Evolutionary conservation across 2,329 filamentous ascomycete genomes (phyloP).

Genomic region (Cladosporium sp.): DNA sequence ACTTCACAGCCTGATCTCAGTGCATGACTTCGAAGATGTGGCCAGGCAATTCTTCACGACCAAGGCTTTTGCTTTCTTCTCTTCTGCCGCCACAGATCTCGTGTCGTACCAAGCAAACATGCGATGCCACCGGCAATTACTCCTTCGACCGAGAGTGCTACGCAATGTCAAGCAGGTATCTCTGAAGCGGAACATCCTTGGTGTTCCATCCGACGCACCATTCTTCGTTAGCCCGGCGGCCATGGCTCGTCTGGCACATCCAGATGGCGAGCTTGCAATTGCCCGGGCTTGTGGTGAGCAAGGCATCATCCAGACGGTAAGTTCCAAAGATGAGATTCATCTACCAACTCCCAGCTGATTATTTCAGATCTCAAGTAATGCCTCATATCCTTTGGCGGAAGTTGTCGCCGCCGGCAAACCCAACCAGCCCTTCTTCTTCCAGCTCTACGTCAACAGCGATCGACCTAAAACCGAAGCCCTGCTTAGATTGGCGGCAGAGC

Average conservation of each 20-base stretch:
- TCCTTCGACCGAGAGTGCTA: slow-evolving; percentile 42
- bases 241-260: slow-evolving; percentile 31
- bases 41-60: slow-evolving; percentile 30
- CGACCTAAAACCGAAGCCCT: slow-evolving; percentile 49
- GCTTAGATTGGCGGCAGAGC: slow-evolving; percentile 42
- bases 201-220: slow-evolving; percentile 26
- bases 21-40: slow-evolving; percentile 39
- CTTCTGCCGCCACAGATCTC: slow-evolving; percentile 46
- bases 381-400: slow-evolving; percentile 28
- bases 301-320: slow-evolving; percentile 24
- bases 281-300: slow-evolving; percentile 24
- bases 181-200: slow-evolving; percentile 27
- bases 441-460: slow-evolving; percentile 60
- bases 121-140: slow-evolving; percentile 36
- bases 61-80: slow-evolving; percentile 41
- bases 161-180: slow-evolving; percentile 30
- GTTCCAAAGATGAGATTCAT: neutral
- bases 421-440: slow-evolving; percentile 49
- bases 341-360: neutral
- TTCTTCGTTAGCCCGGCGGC: slow-evolving; percentile 34
- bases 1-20: slow-evolving; percentile 38
- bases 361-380: slow-evolving; percentile 27
- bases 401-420: slow-evolving; percentile 23
- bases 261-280: slow-evolving; percentile 33
- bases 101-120: slow-evolving; percentile 40